Conservation (phyloP, 805 yeast genomes). For the Tetrapisispora taiwanensis region DNA sequence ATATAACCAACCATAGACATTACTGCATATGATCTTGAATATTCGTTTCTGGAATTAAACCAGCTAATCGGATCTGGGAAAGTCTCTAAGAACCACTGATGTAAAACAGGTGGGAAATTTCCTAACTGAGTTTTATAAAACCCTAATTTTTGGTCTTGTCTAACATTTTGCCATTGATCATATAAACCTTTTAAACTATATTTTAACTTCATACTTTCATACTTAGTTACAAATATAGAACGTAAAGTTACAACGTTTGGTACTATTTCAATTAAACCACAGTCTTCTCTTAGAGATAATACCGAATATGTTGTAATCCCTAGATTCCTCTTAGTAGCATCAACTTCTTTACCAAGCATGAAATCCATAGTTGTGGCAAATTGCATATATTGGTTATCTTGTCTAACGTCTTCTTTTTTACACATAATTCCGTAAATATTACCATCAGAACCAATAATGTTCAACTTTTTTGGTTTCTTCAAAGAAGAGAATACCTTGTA, state of each 20-base stretch:
- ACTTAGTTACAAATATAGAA: conserved; percentile 41
- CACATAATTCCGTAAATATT: conserved; percentile 63
- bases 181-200: conserved; percentile 18
- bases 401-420: conserved; percentile 86
- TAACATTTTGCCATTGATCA: conserved; percentile 20
- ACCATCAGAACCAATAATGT: conserved; percentile 71
- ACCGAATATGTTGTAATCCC: conserved; percentile 78
- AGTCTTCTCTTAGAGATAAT: conserved; percentile 71
- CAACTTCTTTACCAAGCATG: conserved; percentile 53
- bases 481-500: conserved; percentile 70
- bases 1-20: conserved; percentile 97
- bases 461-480: conserved; percentile 76
- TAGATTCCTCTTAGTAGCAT: conserved; percentile 62
- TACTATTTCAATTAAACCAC: conserved; percentile 90
- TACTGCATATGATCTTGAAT: conserved; percentile 75
- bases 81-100: conserved; percentile 78
- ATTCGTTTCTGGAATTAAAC: conserved; percentile 70
- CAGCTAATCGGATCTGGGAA: conserved; percentile 86
- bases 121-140: conserved; percentile 21
- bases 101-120: conserved; percentile 57
- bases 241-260: conserved; percentile 65
- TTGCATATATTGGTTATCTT: conserved; percentile 88
- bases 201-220: conserved; percentile 33
- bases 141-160: conserved; percentile 18
- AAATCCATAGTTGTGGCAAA: conserved; percentile 80